These are phyloP conservation scores for Mucor indicus DNA, from an alignment of 371 early-diverging fungal species.

Conservation along the genomic window DNA sequence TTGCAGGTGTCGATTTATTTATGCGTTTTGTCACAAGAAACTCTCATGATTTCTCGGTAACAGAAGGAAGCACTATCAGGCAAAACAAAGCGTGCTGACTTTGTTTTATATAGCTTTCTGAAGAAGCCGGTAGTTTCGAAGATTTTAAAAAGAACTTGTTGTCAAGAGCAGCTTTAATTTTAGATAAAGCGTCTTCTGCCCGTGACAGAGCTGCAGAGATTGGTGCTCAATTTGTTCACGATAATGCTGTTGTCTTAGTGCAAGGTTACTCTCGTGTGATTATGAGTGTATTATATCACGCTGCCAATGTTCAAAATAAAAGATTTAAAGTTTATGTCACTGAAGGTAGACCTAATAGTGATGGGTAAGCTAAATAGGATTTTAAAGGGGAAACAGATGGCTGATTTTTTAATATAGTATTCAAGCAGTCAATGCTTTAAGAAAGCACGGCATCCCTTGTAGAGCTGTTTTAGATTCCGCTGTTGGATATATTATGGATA, in stretches of 20 bases:
- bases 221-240: conserved; percentile 88
- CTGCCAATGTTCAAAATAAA: conserved; percentile 71
- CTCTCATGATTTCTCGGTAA: conserved; percentile 65
- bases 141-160: conserved; percentile 78
- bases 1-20: conserved; percentile 91
- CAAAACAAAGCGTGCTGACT: not conserved
- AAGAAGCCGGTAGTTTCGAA: conserved; percentile 56
- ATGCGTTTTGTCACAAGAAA: conserved; percentile 74
- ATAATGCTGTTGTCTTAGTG: conserved; percentile 84
- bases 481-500: conserved; percentile 91
- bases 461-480: conserved; percentile 89
- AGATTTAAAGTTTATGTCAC: conserved; percentile 88
- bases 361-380: conserved; percentile 55
- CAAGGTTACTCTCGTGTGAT: conserved; percentile 96
- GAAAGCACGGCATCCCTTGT: conserved; percentile 79
- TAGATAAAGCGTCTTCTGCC: conserved; percentile 68
- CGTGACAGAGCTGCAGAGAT: conserved; percentile 78
- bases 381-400: not conserved
- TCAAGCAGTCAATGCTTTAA: conserved; percentile 73
- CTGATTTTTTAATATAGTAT: conserved; percentile 37
- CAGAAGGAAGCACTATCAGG: not conserved
- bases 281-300: conserved; percentile 76
- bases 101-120: conserved; percentile 20
- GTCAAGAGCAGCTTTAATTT: conserved; percentile 67
- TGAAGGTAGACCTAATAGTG: conserved; percentile 78